Base-by-base conservation (phyloP, 768 basidiomycete species). In the Rhodosporidiobolus odoratus region DNA sequence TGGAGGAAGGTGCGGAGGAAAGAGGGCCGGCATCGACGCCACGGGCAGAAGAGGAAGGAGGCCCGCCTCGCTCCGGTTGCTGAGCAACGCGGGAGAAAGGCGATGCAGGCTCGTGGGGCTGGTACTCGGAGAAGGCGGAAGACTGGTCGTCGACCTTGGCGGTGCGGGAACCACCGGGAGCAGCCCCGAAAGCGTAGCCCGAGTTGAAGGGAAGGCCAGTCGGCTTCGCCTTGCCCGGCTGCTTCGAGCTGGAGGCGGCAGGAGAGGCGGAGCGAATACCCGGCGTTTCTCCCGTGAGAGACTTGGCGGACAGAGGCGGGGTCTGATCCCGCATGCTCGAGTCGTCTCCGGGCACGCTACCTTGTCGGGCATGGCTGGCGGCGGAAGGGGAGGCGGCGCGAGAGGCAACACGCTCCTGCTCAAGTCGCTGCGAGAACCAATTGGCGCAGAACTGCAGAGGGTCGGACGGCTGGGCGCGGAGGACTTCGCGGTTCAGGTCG, bases 351-450 rank as follows among this genome's bases (percentile, higher is more conserved):
- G 50, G 2, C 12, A 61, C 23, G 48, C 48, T 62, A 17, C 15
- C 21, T n/a, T 37, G 12, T 25, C 57, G 57, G 7, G 27, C 37
- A 3, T 40, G 57, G 16, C 21, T 15, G 25, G 23, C 53, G 53
- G 27, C 21, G 30, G 61, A 88, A 68, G 88, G 82, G 57, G 87
- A 85, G 12, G 80, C 75, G 38, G 35, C 90, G 86, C 73, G 91
- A 84, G 32, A 85, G 86, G 72, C 88, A 85, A 85, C 84, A 65
- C 92, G 84, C 77, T 94, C 92, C 77, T 92, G 89, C 73, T 92
- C 89, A 59, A 94, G 83, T 65, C 90, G 86, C 71, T 85, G 84
- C 79, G 93, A 90, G 81, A 98, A 97, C 93, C 93, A 98, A 77
- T 88, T 92, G 57, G 94, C 87, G 50, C 79, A 80, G 77, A 78